phyloP scores from a whole-genome alignment of 1,284 basidiomycete species.

The Ceratobasidium sp. region DNA sequence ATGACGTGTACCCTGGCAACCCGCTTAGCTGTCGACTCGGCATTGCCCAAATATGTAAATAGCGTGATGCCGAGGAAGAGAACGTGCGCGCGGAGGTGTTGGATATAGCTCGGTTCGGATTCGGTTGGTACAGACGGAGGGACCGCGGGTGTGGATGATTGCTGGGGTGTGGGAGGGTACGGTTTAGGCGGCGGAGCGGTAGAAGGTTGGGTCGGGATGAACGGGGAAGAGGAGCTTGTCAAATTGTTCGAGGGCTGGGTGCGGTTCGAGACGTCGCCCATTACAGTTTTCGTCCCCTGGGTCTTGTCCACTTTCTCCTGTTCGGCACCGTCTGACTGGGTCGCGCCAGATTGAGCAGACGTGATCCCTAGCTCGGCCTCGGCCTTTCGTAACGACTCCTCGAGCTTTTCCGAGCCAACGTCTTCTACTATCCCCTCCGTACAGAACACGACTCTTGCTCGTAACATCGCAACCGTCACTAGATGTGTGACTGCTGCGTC shows the following conservation, averaged over 20 bases:
- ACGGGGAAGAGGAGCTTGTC: neutral
- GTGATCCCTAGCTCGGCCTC: conserved; percentile 26
- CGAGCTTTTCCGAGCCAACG: conserved; percentile 24
- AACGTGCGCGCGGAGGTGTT: conserved; percentile 34
- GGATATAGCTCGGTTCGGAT: conserved; percentile 17
- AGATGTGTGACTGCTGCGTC: conserved; percentile 10
- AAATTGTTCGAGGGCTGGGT: neutral
- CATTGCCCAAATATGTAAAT: conserved; percentile 32
- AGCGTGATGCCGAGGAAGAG: conserved; percentile 33
- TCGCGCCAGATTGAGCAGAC: neutral
- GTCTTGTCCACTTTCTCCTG: neutral
- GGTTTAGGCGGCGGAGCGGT: neutral
- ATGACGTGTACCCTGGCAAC: conserved; percentile 21
- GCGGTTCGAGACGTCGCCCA: conserved; percentile 23
- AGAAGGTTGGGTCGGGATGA: neutral
- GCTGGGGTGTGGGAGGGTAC: conserved; percentile 30
- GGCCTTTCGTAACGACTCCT: neutral
- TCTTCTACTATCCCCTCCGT: conserved; percentile 11
- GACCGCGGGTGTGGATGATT: conserved; percentile 10
- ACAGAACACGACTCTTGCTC: conserved; percentile 9
- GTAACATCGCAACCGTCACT: conserved; percentile 15
- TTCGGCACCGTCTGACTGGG: neutral
- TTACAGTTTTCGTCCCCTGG: neutral
- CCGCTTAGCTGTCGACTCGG: conserved; percentile 25
- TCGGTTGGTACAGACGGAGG: neutral